A percentile compares a stretch with the other conserved stretches of the same genome.
Evolutionary conservation across 176 grass and related monocot species (phyloP).

Genomic region (Zoysia pacifica): DNA sequence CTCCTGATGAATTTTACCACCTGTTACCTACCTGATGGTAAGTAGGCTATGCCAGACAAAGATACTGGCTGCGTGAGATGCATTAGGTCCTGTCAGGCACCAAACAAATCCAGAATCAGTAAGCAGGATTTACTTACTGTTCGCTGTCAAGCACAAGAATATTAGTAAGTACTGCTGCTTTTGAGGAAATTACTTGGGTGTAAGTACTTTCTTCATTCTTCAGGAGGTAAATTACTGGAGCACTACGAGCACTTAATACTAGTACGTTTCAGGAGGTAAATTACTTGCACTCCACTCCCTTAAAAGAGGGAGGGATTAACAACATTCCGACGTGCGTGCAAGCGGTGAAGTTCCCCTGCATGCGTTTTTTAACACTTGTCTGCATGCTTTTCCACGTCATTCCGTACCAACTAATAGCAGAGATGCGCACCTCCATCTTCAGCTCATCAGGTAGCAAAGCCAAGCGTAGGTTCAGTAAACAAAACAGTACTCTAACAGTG

Average conservation of each 20-base stretch:
- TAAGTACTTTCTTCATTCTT: background rate
- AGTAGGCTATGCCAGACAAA: background rate
- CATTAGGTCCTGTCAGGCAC: too few species aligned
- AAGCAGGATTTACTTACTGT: too few species aligned
- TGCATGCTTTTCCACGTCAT: slow-evolving; percentile 24
- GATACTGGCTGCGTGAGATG: background rate
- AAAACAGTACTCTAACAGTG: background rate
- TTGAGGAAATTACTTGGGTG: background rate
- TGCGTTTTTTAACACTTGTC: slow-evolving; percentile 15
- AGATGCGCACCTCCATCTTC: background rate
- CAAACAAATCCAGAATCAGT: too few species aligned
- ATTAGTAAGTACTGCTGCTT: too few species aligned
- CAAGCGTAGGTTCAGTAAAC: background rate
- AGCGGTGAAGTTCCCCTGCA: background rate
- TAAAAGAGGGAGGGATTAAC: background rate
- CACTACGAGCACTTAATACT: background rate
- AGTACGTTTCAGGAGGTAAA: too few species aligned
- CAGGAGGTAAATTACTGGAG: background rate
- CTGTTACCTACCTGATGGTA: too few species aligned
- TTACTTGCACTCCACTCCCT: too few species aligned
- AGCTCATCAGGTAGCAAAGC: background rate
- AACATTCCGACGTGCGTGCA: background rate
- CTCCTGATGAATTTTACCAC: background rate
- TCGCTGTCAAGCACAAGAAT: too few species aligned
- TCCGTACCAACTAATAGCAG: slow-evolving; percentile 8